Base-by-base conservation (phyloP, 2,329 filamentous ascomycete genomes). In the Dactylellina haptotyla region DNA sequence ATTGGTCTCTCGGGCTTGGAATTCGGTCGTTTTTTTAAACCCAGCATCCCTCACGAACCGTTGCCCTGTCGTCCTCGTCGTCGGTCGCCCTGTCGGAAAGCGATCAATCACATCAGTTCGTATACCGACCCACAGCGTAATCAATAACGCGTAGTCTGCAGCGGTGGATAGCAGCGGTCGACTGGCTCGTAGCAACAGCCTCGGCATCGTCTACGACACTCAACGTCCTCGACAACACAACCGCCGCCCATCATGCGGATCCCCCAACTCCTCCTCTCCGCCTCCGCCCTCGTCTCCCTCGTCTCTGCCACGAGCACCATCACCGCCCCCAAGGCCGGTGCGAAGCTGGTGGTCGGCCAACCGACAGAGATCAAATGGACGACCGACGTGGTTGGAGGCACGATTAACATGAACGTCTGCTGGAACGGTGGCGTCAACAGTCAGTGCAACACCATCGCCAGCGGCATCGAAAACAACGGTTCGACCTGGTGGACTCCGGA, bases 21-120 rank as follows among this genome's bases (percentile, higher is more conserved):
- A 41, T 64, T 64, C 48, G 26, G 51, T 64, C 37, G 34, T 64
- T 63, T 43, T 46, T 54, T 54, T 25, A n/a, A n/a, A n/a, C n/a
- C n/a, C n/a, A n/a, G n/a, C n/a, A n/a, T n/a, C n/a, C n/a, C n/a
- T n/a, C n/a, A n/a, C n/a, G n/a, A n/a, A n/a, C n/a, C n/a, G n/a
- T n/a, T n/a, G n/a, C n/a, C n/a, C n/a, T n/a, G n/a, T n/a, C n/a
- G n/a, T n/a, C n/a, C n/a, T n/a, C n/a, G n/a, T n/a, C n/a, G n/a
- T n/a, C n/a, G n/a, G n/a, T n/a, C n/a, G n/a, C n/a, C n/a, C n/a
- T n/a, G n/a, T n/a, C n/a, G n/a, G n/a, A n/a, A n/a, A n/a, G n/a
- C n/a, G n/a, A n/a, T n/a, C n/a, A n/a, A n/a, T n/a, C n/a, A n/a
- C n/a, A n/a, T n/a, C n/a, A n/a, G n/a, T n/a, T n/a, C n/a, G n/a